Evolutionary conservation across 2,329 filamentous ascomycete genomes (phyloP).

Genomic region (Colletotrichum caudatum): DNA sequence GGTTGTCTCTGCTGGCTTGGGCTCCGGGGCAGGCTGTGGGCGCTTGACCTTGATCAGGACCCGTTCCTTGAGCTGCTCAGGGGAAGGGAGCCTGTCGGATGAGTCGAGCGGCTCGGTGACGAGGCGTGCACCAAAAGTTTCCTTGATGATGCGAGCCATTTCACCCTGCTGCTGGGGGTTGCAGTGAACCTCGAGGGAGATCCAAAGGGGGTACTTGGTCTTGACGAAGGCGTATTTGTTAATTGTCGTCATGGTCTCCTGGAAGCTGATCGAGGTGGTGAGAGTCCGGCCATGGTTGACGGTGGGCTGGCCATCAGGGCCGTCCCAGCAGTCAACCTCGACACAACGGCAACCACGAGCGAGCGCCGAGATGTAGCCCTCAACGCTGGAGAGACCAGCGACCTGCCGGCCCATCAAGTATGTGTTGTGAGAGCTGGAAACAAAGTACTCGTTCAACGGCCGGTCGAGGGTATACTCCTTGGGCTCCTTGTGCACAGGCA

Average conservation of each 20-base stretch:
- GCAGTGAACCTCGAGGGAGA: constrained; percentile 97
- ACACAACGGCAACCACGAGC: constrained; percentile 93
- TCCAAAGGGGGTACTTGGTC: constrained; percentile 89
- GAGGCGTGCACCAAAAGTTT: constrained; percentile 83
- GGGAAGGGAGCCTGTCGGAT: constrained; percentile 80
- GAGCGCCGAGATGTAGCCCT: constrained; percentile 92
- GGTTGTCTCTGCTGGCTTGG: constrained; percentile 48
- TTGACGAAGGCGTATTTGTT: constrained; percentile 93
- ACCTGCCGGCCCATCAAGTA: constrained; percentile 94
- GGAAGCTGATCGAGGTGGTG: constrained; percentile 89
- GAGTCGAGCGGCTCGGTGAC: constrained; percentile 80
- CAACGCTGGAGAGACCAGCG: constrained; percentile 88
- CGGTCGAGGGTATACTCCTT: constrained; percentile 76
- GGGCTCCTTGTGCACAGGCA: constrained; percentile 72
- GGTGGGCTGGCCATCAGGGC: constrained; percentile 84
- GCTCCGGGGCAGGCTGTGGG: constrained; percentile 57
- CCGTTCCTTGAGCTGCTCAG: constrained; percentile 83
- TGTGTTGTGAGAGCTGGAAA: constrained; percentile 98
- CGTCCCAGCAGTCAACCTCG: constrained; percentile 99
- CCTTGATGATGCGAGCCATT: constrained; percentile 92
- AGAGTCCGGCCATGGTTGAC: constrained; percentile 93
- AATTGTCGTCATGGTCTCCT: constrained; percentile 92
- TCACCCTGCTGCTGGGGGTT: constrained; percentile 81
- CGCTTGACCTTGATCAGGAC: constrained; percentile 97
- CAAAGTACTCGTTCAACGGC: constrained; percentile 96